These are phyloP conservation scores for Ophiocordyceps unilateralis DNA, from an alignment of 2,329 filamentous ascomycete genomes.

Conservation along the genomic window DNA sequence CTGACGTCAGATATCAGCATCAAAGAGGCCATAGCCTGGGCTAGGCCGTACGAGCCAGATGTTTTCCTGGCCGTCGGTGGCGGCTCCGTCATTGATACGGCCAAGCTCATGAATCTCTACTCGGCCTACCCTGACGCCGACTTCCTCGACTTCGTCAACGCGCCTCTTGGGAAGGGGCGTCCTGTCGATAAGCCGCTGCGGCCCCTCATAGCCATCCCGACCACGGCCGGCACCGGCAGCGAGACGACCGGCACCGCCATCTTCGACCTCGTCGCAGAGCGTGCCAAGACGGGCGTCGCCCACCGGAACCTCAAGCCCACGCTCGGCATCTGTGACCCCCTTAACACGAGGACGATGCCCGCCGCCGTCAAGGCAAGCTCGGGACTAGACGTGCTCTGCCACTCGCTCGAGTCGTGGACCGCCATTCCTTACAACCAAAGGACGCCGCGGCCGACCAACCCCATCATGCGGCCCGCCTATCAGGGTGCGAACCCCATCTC, in stretches of 20 bases:
- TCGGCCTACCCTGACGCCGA: conserved; percentile 78
- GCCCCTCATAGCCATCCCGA: conserved; percentile 69
- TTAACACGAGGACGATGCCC: conserved; percentile 95
- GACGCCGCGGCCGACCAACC: conserved; percentile 68
- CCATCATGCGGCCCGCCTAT: conserved; percentile 81
- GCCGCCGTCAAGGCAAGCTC: conserved; percentile 82
- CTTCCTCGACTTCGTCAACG: conserved; percentile 96
- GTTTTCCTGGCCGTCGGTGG: conserved; percentile 80
- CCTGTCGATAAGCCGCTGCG: conserved; percentile 54
- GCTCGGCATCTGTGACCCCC: conserved; percentile 65
- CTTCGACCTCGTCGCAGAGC: conserved; percentile 80
- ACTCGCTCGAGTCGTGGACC: conserved; percentile 92
- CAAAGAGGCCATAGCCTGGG: conserved; percentile 75
- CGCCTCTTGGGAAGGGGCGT: conserved; percentile 73
- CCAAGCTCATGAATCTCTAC: conserved; percentile 97
- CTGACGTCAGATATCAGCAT: no score
- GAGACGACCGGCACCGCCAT: conserved; percentile 97
- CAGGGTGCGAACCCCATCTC: conserved; percentile 96
- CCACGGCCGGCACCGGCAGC: conserved; percentile 70
- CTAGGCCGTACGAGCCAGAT: conserved; percentile 65
- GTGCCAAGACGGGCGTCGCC: conserved; percentile 88
- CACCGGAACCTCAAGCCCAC: conserved; percentile 93
- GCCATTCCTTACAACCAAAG: conserved; percentile 89
- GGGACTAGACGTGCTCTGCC: conserved; percentile 87
- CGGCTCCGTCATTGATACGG: conserved; percentile 93